These are phyloP conservation scores for Geotrichum restrictum DNA, from an alignment of 1,139 yeast species.

Conservation along the genomic window DNA sequence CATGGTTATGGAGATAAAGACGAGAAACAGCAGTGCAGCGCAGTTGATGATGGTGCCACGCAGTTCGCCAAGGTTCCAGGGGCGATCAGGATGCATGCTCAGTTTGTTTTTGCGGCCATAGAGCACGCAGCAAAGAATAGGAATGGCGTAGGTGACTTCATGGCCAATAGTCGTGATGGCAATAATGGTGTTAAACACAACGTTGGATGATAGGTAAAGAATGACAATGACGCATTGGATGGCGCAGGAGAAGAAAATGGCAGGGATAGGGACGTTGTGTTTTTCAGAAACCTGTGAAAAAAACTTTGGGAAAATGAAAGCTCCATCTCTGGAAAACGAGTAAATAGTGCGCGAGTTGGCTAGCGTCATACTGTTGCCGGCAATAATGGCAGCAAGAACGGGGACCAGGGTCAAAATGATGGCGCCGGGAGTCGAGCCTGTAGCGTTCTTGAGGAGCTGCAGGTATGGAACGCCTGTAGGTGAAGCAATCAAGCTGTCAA, in stretches of 20 bases:
- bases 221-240: slow-evolving; percentile 13
- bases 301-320: slow-evolving; percentile 39
- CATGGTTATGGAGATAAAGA: slow-evolving; percentile 19
- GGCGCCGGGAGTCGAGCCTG: slow-evolving; percentile 48
- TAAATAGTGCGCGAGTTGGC: slow-evolving; percentile 63
- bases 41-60: slow-evolving; percentile 7
- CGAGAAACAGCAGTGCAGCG: slow-evolving; percentile 10
- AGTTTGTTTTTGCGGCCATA: slow-evolving; percentile 11
- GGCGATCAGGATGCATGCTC: slow-evolving; percentile 4
- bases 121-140: slow-evolving; percentile 13
- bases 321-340: slow-evolving; percentile 82
- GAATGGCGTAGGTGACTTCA: slow-evolving; percentile 16
- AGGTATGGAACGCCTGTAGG: slow-evolving; percentile 20
- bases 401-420: slow-evolving; percentile 66
- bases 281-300: slow-evolving; percentile 10
- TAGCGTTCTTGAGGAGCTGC: slow-evolving; percentile 19
- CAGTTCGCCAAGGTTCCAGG: slow-evolving; percentile 14
- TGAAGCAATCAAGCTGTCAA: slow-evolving; percentile 54
- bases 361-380: slow-evolving; percentile 43
- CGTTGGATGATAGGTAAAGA: slow-evolving; percentile 14
- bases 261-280: slow-evolving; percentile 14
- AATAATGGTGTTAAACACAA: slow-evolving; percentile 18
- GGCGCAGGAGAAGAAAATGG: slow-evolving; percentile 13
- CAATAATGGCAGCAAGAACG: slow-evolving; percentile 68
- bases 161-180: slow-evolving; percentile 18